Percentiles rank a stretch among this genome's conserved stretches.
Conservation (phyloP, 306 rosid genomes). For the Prosopis cineraria region DNA sequence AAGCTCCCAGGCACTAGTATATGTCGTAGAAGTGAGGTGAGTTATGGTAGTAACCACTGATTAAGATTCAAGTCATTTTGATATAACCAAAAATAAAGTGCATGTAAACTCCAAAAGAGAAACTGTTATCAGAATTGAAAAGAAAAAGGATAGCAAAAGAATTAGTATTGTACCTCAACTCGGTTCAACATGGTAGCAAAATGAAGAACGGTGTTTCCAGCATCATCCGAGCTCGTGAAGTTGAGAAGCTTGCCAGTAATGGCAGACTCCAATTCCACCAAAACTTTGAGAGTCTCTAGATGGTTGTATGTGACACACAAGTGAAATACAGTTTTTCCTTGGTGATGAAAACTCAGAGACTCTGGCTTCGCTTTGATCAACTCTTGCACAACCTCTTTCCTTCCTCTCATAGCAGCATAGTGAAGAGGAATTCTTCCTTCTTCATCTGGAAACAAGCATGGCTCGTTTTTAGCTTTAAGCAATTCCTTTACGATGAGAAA, state of each 20-base stretch:
- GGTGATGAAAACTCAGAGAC: background rate
- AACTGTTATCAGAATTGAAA: background rate
- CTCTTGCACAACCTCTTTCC: background rate
- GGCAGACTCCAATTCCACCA: background rate
- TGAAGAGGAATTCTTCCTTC: slow-evolving; percentile 24
- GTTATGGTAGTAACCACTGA: too few species aligned
- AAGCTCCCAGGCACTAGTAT: too few species aligned
- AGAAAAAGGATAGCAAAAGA: background rate
- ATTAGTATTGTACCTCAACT: background rate
- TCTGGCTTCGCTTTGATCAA: background rate
- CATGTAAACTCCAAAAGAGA: background rate
- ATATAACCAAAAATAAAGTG: too few species aligned
- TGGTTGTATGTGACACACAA: background rate
- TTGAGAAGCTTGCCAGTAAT: background rate
- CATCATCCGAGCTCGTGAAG: background rate
- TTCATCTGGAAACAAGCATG: background rate
- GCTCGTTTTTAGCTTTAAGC: background rate
- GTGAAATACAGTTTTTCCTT: background rate
- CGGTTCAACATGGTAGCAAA: background rate
- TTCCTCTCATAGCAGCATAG: slow-evolving; percentile 33
- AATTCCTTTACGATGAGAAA: background rate
- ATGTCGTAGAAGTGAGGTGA: too few species aligned
- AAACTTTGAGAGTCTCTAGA: slow-evolving; percentile 12
- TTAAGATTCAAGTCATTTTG: too few species aligned
- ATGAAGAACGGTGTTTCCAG: background rate